Conservation (phyloP, 1,139 yeast genomes). For the Meyerozyma elateridarum region DNA sequence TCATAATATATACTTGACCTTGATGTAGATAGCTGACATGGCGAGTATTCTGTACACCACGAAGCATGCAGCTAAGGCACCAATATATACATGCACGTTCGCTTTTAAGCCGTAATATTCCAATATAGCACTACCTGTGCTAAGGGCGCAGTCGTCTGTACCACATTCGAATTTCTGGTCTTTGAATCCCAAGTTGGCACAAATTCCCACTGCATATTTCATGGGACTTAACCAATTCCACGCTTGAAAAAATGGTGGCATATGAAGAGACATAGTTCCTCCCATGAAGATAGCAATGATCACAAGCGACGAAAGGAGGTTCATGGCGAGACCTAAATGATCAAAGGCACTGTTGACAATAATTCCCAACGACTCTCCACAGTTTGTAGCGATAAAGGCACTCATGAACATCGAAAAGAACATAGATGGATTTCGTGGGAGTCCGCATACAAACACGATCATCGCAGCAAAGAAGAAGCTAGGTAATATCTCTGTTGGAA, state of each 20-base stretch:
- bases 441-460: constrained; percentile 65
- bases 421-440: constrained; percentile 65
- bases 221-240: constrained; percentile 71
- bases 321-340: constrained; percentile 78
- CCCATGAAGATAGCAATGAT: constrained; percentile 78
- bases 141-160: constrained; percentile 32
- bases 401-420: constrained; percentile 62
- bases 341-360: constrained; percentile 68
- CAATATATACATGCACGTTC: constrained; percentile 18
- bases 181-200: constrained; percentile 32
- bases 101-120: constrained; percentile 34
- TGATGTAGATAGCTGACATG: constrained; percentile 19
- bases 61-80: constrained; percentile 34
- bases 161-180: constrained; percentile 16
- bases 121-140: constrained; percentile 47
- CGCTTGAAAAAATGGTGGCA: constrained; percentile 66
- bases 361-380: constrained; percentile 83
- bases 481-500: constrained; percentile 69
- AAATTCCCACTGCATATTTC: constrained; percentile 60
- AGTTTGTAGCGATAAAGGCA: constrained; percentile 52
- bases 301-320: constrained; percentile 57
- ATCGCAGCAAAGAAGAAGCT: constrained; percentile 56
- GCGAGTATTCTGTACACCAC: constrained; percentile 33
- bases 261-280: constrained; percentile 75
- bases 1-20: constrained; percentile 22